These are phyloP conservation scores for Cotoneaster glaucophyllus DNA, from an alignment of 306 rosid species.

Conservation along the genomic window DNA sequence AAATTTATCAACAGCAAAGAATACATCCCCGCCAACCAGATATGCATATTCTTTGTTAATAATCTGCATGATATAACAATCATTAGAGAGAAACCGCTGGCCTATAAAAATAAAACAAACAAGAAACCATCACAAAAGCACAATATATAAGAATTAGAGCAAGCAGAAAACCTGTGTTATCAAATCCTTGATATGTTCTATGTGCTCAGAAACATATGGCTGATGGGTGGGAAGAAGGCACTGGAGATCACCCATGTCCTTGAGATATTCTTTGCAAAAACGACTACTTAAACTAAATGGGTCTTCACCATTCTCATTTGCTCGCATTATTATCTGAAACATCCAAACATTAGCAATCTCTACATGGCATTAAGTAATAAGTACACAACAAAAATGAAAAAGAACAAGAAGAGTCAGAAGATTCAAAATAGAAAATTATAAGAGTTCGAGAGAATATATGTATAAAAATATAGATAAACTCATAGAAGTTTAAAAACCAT, in stretches of 20 bases:
- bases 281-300: conserved; percentile 64
- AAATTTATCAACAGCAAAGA: conserved; percentile 72
- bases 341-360: conserved; percentile 25
- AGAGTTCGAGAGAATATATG: neutral
- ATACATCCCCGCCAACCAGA: conserved; percentile 80
- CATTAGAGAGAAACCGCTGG: neutral
- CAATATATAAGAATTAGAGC: neutral
- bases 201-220: conserved; percentile 87
- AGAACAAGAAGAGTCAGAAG: neutral
- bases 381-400: neutral
- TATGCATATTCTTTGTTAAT: conserved; percentile 68
- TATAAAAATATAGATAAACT: too few species aligned
- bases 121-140: neutral
- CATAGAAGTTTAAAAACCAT: too few species aligned
- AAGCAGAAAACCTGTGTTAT: conserved; percentile 53
- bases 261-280: conserved; percentile 73
- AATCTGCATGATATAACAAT: conserved; percentile 47
- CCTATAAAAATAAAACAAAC: neutral
- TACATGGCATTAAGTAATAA: neutral
- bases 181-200: conserved; percentile 78
- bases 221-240: conserved; percentile 75
- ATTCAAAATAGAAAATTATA: neutral
- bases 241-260: conserved; percentile 74
- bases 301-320: conserved; percentile 77
- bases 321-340: conserved; percentile 75